phyloP scores from a whole-genome alignment of 2,329 filamentous ascomycete species.

The Cladosporium sp. region DNA sequence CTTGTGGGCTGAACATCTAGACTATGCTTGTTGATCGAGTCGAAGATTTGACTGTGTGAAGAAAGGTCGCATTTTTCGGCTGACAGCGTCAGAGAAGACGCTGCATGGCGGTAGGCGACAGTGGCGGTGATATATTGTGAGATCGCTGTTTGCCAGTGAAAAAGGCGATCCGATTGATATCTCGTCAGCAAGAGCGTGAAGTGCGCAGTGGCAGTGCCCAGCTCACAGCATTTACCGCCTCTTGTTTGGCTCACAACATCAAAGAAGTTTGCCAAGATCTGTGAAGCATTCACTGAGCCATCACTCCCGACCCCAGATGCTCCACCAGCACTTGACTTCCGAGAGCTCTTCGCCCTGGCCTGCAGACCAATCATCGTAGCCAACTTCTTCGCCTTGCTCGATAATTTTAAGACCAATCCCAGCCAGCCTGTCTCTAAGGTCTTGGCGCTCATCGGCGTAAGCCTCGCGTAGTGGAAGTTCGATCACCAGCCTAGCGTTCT shows the following conservation, averaged over 20 bases:
- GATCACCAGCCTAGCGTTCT: conserved; percentile 66
- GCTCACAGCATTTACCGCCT: not conserved
- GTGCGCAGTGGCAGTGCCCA: not conserved
- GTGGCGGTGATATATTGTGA: not conserved
- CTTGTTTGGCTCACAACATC: too few species aligned
- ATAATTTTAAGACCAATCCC: conserved; percentile 54
- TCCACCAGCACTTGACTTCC: conserved; percentile 69
- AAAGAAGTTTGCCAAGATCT: not conserved
- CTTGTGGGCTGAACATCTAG: not conserved
- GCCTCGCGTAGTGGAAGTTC: conserved; percentile 79
- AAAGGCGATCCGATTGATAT: not conserved
- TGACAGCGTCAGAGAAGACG: not conserved
- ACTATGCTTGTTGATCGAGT: not conserved
- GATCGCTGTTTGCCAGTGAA: not conserved
- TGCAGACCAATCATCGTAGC: conserved; percentile 72
- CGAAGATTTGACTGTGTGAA: not conserved
- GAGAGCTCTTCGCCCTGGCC: conserved; percentile 45
- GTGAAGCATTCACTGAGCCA: not conserved
- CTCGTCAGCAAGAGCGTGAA: not conserved
- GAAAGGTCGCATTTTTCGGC: not conserved
- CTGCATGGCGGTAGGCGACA: not conserved
- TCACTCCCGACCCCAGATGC: conserved; percentile 51
- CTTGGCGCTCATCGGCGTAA: conserved; percentile 63
- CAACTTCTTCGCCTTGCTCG: conserved; percentile 63
- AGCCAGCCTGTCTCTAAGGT: conserved; percentile 64